Evolutionary conservation across 2,329 filamentous ascomycete species (phyloP), one percentile per base, ranked within the genome.

Genomic region (Clarireedia monteithiana): DNA sequence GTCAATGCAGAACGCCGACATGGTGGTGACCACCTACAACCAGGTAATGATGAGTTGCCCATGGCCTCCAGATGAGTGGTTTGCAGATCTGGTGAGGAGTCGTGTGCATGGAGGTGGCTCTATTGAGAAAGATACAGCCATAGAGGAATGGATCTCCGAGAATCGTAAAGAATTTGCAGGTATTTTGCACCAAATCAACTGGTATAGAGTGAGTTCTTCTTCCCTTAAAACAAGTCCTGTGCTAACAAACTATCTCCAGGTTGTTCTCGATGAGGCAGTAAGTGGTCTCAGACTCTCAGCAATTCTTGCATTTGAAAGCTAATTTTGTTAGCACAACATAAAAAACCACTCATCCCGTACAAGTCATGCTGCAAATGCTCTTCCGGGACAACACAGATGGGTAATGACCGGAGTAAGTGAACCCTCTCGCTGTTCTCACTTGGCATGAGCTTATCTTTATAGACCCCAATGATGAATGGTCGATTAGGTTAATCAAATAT

Each of bases 391-490:
- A 23, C 12, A 36, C n/a, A 24, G 50, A 3, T 52, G 50, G 50
- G n/a, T 24, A 15, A 14, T 52, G 50, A 52, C 39, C 1, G 39
- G 39, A 9, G 50, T 52, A 52, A 52, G 50, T 17, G 14, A 30
- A 12, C 17, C 6, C 12, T 24, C 23, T 45, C 20, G 20, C 39
- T 5, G 15, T 30, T 14, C n/a, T 27, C 9, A 34, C 5, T 30
- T 30, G 14, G 34, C 42, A 27, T 4, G 23, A 51, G 30, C 50
- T 52, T 23, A 52, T 17, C 6, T 45, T 30, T 3, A 45, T 26
- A 52, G 50, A 52, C 50, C 14, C 39, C 50, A 14, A 52, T 52
- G 39, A 52, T 52, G 50, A 52, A 52, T 17, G 9, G 17, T 14
- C 50, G 39, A 34, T 20, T 7, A 45, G 50, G 39, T 52, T 14